These are phyloP conservation scores for Boletus sp. DNA, from an alignment of 1,284 basidiomycete genomes.

Conservation along the genomic window DNA sequence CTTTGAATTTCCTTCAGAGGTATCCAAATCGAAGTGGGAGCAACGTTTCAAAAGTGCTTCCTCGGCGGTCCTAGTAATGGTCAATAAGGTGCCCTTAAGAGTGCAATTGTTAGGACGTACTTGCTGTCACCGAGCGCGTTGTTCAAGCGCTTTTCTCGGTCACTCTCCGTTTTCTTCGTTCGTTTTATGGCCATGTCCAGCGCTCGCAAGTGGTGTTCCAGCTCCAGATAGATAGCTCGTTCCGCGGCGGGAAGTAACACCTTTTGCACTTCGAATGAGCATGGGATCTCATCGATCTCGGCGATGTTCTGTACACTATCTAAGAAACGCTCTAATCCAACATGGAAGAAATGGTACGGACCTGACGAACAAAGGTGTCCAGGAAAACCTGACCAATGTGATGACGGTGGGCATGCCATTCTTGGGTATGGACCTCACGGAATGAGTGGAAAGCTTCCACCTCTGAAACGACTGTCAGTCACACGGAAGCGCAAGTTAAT, in stretches of 20 bases:
- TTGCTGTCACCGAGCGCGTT: conserved; percentile 87
- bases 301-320: conserved; percentile 72
- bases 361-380: conserved; percentile 81
- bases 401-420: conserved; percentile 90
- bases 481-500: neutral
- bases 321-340: conserved; percentile 5
- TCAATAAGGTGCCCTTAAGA: conserved; percentile 5
- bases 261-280: conserved; percentile 61
- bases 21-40: conserved; percentile 88
- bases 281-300: conserved; percentile 94
- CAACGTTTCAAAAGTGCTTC: conserved; percentile 91
- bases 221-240: conserved; percentile 90
- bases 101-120: conserved; percentile 40
- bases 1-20: conserved; percentile 43
- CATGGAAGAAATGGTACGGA: conserved; percentile 32
- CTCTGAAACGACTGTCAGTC: conserved; percentile 40
- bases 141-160: conserved; percentile 84
- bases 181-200: conserved; percentile 85
- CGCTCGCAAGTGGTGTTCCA: conserved; percentile 91
- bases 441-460: conserved; percentile 95
- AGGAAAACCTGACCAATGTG: conserved; percentile 82
- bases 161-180: conserved; percentile 83
- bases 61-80: conserved; percentile 64
- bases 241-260: conserved; percentile 88
- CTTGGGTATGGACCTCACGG: conserved; percentile 86